Evolutionary conservation across 305 asterid species (phyloP), one percentile per base, ranked within the genome.

Genomic region (Fraxinus sp.): DNA sequence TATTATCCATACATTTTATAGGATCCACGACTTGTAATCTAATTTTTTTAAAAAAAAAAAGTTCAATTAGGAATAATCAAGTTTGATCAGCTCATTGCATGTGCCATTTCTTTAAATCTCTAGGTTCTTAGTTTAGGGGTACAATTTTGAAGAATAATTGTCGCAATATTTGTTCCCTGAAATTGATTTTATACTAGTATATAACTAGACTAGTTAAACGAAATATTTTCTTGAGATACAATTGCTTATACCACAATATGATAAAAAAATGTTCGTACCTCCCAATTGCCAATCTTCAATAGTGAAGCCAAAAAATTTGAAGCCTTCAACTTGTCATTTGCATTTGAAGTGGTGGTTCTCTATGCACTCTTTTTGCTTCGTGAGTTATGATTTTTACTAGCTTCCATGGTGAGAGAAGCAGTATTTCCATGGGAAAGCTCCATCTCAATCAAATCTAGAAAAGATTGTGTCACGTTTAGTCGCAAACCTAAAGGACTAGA

Each of bases 401-500:
- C 62, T 30, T 82, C 43, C 81, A 83, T 77, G 7, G 80, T 66
- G 22, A 32, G 13, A 57, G 88, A 81, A 55, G 85, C 77, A 59
- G 80, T 77, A 77, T 75, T 82, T 83, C 89, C 89, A 57, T 89
- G 87, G 11, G 97, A 87, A 81, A 95, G 90, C 83, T 80, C 88
- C 95, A 84, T 91, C 80, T 93, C 95, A 83, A 95, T 94, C 87
- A 95, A 87, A 35, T 93, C 95, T 90, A 91, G 75, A 79, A 95
- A 81, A 1, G 97, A 94, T 13, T 91, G 95, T 80, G 90, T 92
- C 91, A 92, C 93, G 36, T 86, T 90, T 80, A 94, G 92, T 84
- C 87, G 81, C 90, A 94, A 90, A 37, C 98, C 97, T 88, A 93
- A 82, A 72, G 98, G 98, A 84, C 97, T 88, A 43, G 98, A 97